A percentile compares a stretch with the other conserved stretches of the same genome.
Conservation (phyloP, 768 basidiomycete genomes). For the Grammothele lineata region DNA sequence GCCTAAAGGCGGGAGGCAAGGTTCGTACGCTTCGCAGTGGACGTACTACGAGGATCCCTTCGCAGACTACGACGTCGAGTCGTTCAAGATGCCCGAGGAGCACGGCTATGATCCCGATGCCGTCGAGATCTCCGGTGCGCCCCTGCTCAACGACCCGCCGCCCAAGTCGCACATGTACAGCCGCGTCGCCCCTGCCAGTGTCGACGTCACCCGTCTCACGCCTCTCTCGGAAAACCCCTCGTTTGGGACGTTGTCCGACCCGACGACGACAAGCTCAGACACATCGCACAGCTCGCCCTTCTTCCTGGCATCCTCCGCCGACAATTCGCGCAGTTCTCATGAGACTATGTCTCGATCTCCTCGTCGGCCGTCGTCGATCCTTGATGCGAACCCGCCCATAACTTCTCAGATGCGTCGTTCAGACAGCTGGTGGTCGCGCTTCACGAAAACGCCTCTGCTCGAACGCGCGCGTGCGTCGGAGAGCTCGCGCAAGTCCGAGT, state of each 20-base stretch:
- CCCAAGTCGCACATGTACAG: conserved; percentile 19
- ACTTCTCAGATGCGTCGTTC: conserved; percentile 54
- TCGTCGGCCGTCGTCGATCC: conserved; percentile 37
- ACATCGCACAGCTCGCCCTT: conserved; percentile 20
- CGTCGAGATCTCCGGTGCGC: conserved; percentile 9
- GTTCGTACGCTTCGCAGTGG: conserved; percentile 14
- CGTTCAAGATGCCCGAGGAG: conserved; percentile 18
- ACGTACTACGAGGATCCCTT: conserved; percentile 24
- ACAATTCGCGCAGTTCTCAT: conserved; percentile 22
- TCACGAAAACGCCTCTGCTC: conserved; percentile 61
- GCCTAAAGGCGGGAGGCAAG: conserved; percentile 18
- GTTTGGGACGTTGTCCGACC: conserved; percentile 16
- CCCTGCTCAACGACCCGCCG: conserved; percentile 20
- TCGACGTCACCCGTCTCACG: conserved; percentile 21
- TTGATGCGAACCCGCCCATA: conserved; percentile 37
- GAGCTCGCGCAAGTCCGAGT: conserved; percentile 10
- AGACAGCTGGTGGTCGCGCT: conserved; percentile 76
- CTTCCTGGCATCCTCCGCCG: conserved; percentile 25
- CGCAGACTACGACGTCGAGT: conserved; percentile 23
- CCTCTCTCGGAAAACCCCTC: conserved; percentile 23
- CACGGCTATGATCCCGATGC: conserved; percentile 21
- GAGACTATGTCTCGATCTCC: conserved; percentile 20
- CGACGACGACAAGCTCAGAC: conserved; percentile 12
- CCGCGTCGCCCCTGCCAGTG: conserved; percentile 8
- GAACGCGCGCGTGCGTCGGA: conserved; percentile 49